Base-by-base conservation (phyloP, 306 rosid genomes). In the Cucurbita maxima region DNA sequence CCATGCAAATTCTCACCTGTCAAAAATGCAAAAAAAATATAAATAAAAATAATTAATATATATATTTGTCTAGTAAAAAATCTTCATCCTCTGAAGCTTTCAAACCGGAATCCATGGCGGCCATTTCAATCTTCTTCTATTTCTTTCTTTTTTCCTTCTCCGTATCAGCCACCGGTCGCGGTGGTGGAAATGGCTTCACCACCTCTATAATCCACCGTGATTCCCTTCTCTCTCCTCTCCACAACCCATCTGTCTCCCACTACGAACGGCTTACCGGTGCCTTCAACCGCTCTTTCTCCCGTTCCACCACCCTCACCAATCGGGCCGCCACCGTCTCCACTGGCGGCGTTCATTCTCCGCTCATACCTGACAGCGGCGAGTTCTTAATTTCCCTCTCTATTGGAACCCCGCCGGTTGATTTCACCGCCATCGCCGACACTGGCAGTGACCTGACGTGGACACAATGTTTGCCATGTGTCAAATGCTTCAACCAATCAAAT, bases 371-470 rank as follows among this genome's bases (percentile, higher is more conserved):
- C 41, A 62, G 62, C 3, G 86, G 89, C n/a, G 89, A 83, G 77
- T 91, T 84, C 56, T 71, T 84, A 9, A 83, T 88, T 88, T 75
- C 81, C 30, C 3, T 85, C 0, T 87, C 87, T 0, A 10, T 88
- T 0, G 95, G 95, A 52, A 86, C 92, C 11, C 89, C 92, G 0
- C 84, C 87, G 0, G 71, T 81, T 2, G 56, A 79, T 40, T 4
- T 82, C 9, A 60, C 82, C n/a, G 91, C 82, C 6, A 78, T 86
- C 7, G 88, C 78, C 0, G 96, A 90, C 62, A 86, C 88, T 0
- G 95, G 96, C 15, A 88, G 96, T 20, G 95, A 86, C 19, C 86
- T 88, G 0, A 85, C 71, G 0, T 88, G 92, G 95, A 80, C 84
- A 2, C 96, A 90, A 16, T 90, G 91, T 71, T 41, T 77, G 67